Evolutionary conservation across 2,329 filamentous ascomycete species (phyloP).

Genomic region (Monilinia vaccinii-corymbosi): DNA sequence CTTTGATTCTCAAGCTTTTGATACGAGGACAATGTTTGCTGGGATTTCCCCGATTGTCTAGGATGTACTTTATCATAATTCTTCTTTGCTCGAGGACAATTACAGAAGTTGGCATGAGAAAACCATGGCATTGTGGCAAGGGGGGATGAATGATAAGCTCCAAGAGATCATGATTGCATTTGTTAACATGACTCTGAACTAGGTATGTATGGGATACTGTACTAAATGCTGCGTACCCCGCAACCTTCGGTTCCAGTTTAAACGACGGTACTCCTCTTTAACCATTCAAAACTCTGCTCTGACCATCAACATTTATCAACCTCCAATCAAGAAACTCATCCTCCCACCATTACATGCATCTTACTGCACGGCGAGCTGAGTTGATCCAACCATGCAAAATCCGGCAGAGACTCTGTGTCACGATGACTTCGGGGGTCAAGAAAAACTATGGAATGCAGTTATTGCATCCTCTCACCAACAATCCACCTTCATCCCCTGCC

Average conservation of each 20-base stretch:
- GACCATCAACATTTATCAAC: not conserved
- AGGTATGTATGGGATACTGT: conserved; percentile 1
- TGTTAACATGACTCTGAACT: not conserved
- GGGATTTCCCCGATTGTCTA: not conserved
- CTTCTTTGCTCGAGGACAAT: not conserved
- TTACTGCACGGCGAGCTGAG: conserved; percentile 6
- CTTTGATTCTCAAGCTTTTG: conserved; percentile 1
- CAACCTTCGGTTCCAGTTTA: conserved; percentile 8
- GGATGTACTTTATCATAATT: not conserved
- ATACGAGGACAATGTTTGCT: not conserved
- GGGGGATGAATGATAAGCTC: not conserved
- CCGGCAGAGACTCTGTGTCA: conserved; percentile 4
- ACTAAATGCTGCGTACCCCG: conserved; percentile 9
- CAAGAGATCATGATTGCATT: not conserved
- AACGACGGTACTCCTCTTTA: conserved; percentile 6
- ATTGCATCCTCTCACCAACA: not conserved
- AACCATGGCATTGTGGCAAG: not conserved
- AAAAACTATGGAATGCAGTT: conserved; percentile 7
- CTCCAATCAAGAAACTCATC: conserved; percentile 4
- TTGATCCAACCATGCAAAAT: conserved; percentile 4
- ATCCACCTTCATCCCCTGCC: conserved; percentile 6
- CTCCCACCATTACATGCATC: conserved; percentile 9
- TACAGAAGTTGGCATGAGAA: not conserved
- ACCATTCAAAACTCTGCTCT: conserved; percentile 3
- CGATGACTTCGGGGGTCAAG: not conserved